phyloP scores from a whole-genome alignment of 257 asterid genomes.

The Linaria vulgaris region DNA sequence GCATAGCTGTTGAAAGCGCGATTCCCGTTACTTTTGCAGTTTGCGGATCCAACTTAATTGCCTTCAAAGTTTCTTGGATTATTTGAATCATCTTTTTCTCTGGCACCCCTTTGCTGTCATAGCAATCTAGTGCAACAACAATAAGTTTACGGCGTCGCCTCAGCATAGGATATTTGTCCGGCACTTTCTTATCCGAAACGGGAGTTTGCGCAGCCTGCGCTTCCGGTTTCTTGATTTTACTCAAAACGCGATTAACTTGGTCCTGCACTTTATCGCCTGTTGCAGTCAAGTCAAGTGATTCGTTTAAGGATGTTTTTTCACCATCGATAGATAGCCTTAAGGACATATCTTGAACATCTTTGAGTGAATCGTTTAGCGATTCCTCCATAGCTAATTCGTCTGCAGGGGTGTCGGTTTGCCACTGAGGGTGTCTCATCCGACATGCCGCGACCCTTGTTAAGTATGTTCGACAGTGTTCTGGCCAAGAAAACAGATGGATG shows the following conservation, averaged over 20 bases:
- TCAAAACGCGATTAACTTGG: constrained; percentile 63
- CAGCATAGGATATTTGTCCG: constrained; percentile 67
- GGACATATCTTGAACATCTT: constrained; percentile 73
- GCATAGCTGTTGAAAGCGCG: constrained; percentile 77
- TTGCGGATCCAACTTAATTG: constrained; percentile 54
- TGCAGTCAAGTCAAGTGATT: constrained; percentile 40
- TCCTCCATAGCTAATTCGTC: constrained; percentile 56
- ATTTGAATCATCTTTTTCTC: constrained; percentile 53
- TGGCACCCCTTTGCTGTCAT: constrained; percentile 57
- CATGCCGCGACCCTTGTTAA: constrained; percentile 70
- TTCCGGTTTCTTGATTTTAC: constrained; percentile 62
- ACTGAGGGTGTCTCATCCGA: constrained; percentile 88
- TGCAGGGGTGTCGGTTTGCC: constrained; percentile 75
- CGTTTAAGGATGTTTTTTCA: constrained; percentile 59
- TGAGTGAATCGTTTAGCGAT: constrained; percentile 78
- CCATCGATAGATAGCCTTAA: constrained; percentile 80
- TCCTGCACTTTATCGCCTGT: constrained; percentile 50
- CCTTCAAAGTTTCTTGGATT: constrained; percentile 55
- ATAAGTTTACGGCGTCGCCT: constrained; percentile 60
- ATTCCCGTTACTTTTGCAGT: constrained; percentile 54
- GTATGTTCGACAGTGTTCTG: constrained; percentile 85
- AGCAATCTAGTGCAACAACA: constrained; percentile 77
- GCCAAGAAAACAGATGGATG: constrained; percentile 86
- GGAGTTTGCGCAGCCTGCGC: constrained; percentile 28
- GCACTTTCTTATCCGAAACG: constrained; percentile 36